These are phyloP conservation scores for Phaffia tasmanica DNA, from an alignment of 768 basidiomycete species.

Conservation along the genomic window DNA sequence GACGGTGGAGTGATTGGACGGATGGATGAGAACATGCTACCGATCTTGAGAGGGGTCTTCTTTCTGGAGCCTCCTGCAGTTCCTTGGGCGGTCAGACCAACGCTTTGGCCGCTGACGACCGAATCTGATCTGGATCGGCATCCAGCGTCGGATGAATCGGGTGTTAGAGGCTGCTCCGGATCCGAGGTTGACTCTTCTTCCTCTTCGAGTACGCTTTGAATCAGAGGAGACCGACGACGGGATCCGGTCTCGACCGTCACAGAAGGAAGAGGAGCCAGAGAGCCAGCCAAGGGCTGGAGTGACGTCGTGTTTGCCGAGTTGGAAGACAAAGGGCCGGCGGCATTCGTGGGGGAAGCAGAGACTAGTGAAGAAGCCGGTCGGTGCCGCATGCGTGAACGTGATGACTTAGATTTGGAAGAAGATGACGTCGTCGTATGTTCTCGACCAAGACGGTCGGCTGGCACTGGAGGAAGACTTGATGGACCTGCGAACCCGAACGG, in stretches of 20 bases:
- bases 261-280: not conserved
- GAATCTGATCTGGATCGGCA: no score
- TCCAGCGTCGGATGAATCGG: conserved; percentile 14
- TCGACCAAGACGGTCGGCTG: conserved; percentile 12
- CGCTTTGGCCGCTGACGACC: no score
- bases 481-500: conserved; percentile 23
- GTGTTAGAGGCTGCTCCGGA: conserved; percentile 3
- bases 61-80: no score
- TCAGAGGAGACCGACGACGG: conserved; percentile 19
- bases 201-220: conserved; percentile 25
- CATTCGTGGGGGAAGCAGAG: not conserved
- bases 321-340: not conserved
- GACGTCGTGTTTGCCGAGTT: not conserved
- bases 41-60: no score
- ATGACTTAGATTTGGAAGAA: not conserved
- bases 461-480: conserved; percentile 12
- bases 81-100: no score
- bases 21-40: no score
- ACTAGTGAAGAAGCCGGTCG: conserved; percentile 2
- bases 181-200: conserved; percentile 16
- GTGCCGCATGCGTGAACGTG: not conserved
- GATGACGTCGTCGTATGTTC: not conserved
- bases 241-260: not conserved
- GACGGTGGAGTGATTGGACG: no score
- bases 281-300: not conserved